Evolutionary conservation across 495 filamentous ascomycete genomes (phyloP).

Genomic region (Xanthoparmelia taractica): DNA sequence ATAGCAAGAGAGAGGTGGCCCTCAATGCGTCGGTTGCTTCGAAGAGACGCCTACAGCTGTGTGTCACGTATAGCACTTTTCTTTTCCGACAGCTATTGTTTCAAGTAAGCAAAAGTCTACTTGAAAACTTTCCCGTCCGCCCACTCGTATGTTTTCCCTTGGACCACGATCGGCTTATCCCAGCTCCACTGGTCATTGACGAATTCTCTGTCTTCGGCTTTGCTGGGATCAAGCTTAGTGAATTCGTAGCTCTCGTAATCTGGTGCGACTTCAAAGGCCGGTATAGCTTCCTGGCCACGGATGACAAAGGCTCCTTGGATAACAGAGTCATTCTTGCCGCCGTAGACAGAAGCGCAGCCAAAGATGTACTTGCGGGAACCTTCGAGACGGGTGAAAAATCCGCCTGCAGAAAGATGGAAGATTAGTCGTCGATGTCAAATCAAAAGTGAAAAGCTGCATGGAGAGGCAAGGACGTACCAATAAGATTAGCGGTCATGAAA

Average conservation of each 20-base stretch:
- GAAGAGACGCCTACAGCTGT: not conserved
- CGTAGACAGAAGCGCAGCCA: constrained; percentile 83
- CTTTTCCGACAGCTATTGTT: not conserved
- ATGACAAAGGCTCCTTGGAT: constrained; percentile 87
- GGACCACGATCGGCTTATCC: constrained; percentile 70
- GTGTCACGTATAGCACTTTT: not conserved
- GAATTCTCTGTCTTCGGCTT: constrained; percentile 71
- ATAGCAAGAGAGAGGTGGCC: not conserved
- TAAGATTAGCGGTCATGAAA: constrained; percentile 98
- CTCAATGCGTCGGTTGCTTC: not conserved
- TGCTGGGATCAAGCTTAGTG: constrained; percentile 84
- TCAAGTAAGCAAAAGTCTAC: constrained; percentile 48
- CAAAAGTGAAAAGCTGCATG: not conserved
- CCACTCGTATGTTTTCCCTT: constrained; percentile 71
- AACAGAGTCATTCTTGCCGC: constrained; percentile 75
- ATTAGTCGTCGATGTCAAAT: not conserved
- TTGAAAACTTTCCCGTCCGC: constrained; percentile 98
- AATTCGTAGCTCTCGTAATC: constrained; percentile 97
- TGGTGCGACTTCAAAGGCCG: constrained; percentile 92
- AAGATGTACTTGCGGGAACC: constrained; percentile 98
- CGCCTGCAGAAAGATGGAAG: constrained; percentile 44
- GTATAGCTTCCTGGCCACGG: constrained; percentile 77
- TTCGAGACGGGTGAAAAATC: constrained; percentile 96
- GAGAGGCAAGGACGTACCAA: constrained; percentile 43
- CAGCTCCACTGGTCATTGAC: constrained; percentile 83